Evolutionary conservation across 768 basidiomycete species (phyloP).

Genomic region (Leccinellum albellum): DNA sequence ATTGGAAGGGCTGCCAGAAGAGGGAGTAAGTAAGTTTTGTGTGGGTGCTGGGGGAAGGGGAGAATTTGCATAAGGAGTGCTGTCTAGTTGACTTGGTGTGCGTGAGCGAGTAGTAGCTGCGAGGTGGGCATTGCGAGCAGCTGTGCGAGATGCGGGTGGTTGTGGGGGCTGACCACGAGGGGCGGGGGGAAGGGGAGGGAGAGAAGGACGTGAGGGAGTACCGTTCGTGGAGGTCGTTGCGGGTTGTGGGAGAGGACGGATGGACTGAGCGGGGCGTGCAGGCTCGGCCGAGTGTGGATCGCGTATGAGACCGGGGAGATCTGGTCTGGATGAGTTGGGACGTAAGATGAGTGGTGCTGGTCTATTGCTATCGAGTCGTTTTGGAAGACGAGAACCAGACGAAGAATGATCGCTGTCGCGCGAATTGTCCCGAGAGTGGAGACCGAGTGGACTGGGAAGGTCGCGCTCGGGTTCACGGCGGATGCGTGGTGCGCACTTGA

Average conservation of each 20-base stretch:
- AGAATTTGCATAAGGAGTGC: slow-evolving; percentile 41
- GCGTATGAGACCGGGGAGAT: slow-evolving; percentile 71
- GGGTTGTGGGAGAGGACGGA: slow-evolving; percentile 33
- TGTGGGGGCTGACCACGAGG: slow-evolving; percentile 66
- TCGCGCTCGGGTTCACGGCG: background rate
- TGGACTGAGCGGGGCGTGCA: slow-evolving; percentile 21
- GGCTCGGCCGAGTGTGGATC: slow-evolving; percentile 58
- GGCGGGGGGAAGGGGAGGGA: slow-evolving; percentile 67
- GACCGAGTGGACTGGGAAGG: background rate
- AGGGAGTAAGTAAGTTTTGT: slow-evolving; percentile 43
- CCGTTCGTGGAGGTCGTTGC: slow-evolving; percentile 29
- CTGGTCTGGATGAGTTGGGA: slow-evolving; percentile 46
- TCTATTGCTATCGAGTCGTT: slow-evolving; percentile 57
- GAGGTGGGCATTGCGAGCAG: slow-evolving; percentile 30
- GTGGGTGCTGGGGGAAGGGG: slow-evolving; percentile 41
- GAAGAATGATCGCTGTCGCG: slow-evolving; percentile 27
- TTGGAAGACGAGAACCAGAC: slow-evolving; percentile 30
- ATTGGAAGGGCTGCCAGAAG: slow-evolving; percentile 25
- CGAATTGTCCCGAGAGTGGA: slow-evolving; percentile 24
- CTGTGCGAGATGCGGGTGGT: slow-evolving; percentile 32
- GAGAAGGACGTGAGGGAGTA: slow-evolving; percentile 41
- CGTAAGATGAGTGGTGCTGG: slow-evolving; percentile 82
- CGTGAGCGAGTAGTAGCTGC: slow-evolving; percentile 35
- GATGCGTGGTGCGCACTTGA: slow-evolving; percentile 40
- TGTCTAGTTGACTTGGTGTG: slow-evolving; percentile 59